Evolutionary conservation across 1,284 basidiomycete species (phyloP).

Genomic region (Tilletia setariae): DNA sequence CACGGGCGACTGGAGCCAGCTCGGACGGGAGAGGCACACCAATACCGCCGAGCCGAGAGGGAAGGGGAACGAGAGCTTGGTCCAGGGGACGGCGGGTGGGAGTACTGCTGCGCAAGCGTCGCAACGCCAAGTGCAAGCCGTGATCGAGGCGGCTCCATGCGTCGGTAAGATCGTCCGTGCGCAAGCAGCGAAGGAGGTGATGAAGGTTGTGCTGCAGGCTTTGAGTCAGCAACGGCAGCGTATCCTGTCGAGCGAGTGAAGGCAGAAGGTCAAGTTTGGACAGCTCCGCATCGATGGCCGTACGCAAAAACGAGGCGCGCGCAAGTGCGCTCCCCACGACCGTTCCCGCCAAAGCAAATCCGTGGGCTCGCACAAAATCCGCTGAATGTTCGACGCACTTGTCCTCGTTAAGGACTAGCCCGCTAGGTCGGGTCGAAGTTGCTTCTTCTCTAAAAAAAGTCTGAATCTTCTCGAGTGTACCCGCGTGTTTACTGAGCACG

Average conservation of each 20-base stretch:
- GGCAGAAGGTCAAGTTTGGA: neutral
- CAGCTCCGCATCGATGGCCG: neutral
- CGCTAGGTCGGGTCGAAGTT: neutral
- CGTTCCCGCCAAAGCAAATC: neutral
- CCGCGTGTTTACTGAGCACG: neutral
- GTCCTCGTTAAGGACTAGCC: neutral
- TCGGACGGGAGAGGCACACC: neutral
- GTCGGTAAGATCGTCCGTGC: slow-evolving; percentile 7
- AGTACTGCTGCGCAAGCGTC: neutral
- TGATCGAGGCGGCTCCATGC: neutral
- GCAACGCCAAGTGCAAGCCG: neutral
- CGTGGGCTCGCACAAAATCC: neutral
- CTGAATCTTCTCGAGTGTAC: neutral
- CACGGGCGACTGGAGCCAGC: neutral
- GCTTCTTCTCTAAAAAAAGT: neutral
- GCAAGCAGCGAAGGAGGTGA: neutral
- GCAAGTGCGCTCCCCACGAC: neutral
- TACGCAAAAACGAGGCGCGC: neutral
- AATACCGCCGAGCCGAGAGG: neutral
- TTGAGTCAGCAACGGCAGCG: neutral
- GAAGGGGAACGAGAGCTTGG: neutral
- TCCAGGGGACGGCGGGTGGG: neutral
- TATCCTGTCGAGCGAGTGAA: neutral
- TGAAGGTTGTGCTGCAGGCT: neutral
- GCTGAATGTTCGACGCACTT: neutral